Conservation (phyloP, 2,329 filamentous ascomycete species). For the Aureobasidium subglaciale region DNA sequence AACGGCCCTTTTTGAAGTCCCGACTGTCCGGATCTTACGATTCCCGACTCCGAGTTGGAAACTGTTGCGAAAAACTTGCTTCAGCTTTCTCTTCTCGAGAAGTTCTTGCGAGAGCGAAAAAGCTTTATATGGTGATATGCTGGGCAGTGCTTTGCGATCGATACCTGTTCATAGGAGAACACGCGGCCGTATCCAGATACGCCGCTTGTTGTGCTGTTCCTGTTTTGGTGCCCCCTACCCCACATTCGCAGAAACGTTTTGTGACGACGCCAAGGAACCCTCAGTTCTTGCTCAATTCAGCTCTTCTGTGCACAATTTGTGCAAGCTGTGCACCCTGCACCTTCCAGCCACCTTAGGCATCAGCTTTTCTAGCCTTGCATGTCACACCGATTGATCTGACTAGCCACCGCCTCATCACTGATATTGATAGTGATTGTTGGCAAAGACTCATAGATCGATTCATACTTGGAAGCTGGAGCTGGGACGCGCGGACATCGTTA, state of each 20-base stretch:
- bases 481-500: slow-evolving; percentile 2
- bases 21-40: slow-evolving; percentile 7
- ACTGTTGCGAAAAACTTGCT: background rate
- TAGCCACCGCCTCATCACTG: background rate
- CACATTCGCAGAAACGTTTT: background rate
- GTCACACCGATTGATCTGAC: background rate
- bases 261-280: slow-evolving; percentile 8
- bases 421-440: background rate
- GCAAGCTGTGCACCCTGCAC: background rate
- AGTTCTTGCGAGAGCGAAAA: background rate
- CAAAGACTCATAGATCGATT: too few species aligned
- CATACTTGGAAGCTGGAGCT: too few species aligned
- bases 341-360: background rate
- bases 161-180: background rate
- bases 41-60: background rate
- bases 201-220: background rate
- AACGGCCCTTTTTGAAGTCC: slow-evolving; percentile 2
- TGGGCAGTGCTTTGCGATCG: background rate
- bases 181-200: background rate
- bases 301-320: background rate
- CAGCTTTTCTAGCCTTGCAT: background rate
- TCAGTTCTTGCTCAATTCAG: background rate
- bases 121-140: background rate
- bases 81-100: background rate
- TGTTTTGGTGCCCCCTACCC: background rate